Percentiles rank a stretch among this genome's conserved stretches.
phyloP scores from a whole-genome alignment of 169 alveolate genomes.

The Babesia ovata region DNA sequence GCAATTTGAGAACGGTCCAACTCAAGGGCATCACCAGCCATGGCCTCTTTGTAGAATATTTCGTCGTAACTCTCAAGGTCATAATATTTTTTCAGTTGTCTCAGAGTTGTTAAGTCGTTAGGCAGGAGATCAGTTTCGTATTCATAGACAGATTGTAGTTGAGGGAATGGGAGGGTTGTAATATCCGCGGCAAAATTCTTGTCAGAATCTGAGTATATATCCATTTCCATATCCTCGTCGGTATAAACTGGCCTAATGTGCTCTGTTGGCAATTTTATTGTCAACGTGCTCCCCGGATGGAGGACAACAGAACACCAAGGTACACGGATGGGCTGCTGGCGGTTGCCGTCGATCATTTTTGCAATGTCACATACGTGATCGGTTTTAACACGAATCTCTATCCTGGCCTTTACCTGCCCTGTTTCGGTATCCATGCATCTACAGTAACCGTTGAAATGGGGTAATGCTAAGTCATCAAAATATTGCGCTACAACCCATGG shows the following conservation, averaged over 20 bases:
- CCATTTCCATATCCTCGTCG: neutral
- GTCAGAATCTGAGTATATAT: neutral
- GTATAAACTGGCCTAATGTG: neutral
- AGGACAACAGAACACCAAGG: conserved; percentile 11
- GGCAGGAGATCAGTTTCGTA: too few species aligned
- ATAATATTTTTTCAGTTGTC: too few species aligned
- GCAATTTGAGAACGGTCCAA: neutral
- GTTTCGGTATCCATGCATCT: conserved; percentile 5
- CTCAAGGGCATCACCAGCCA: conserved; percentile 14
- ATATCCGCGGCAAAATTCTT: neutral
- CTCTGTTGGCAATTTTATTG: conserved; percentile 12
- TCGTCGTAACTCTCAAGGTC: neutral
- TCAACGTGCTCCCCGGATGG: conserved; percentile 10
- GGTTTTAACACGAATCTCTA: neutral
- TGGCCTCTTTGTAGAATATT: neutral
- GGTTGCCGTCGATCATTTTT: neutral
- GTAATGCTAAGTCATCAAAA: neutral
- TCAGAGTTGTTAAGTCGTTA: neutral
- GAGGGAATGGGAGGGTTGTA: neutral
- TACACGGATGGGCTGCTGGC: neutral
- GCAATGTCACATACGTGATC: conserved; percentile 13
- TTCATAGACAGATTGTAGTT: too few species aligned
- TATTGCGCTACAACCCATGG: neutral
- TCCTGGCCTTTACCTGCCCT: conserved; percentile 2
- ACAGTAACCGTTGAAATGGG: neutral